Evolutionary conservation across 768 basidiomycete genomes (phyloP), one percentile per base, ranked within the genome.

Genomic region (Trametes coccinea): DNA sequence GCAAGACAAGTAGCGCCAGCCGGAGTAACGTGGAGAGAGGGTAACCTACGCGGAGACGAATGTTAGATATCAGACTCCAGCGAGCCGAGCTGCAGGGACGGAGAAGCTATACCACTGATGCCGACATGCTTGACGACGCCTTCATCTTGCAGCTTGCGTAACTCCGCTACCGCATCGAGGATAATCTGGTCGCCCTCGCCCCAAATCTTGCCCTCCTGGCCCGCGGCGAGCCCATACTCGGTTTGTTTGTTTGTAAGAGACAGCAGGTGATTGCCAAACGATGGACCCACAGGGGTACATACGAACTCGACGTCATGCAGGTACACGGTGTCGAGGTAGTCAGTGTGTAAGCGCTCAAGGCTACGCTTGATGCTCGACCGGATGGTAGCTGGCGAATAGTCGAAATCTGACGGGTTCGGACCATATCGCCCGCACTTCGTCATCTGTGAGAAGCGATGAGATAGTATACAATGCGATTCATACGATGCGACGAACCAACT

Each of bases 381-480:
- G 56, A 95, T 83, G 39, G 80, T 84, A 5, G 70, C 64, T 1
- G 90, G 88, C 2, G 82, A 78, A 73, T 94, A 95, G 73, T 95
- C 90, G 66, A 94, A 94, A 45, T 79, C 76, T 1, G 76, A 74
- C 16, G 68, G 69, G 29, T 68, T 69, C 16, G 70, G 40, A 7
- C 89, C 91, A 69, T 88, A 91, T 39, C 93, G 82, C 27, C 93
- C 93, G 62, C 89, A 90, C 71, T 95, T 95, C 9, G 92, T 92
- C 77, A 93, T 87, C 91, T 93, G 59, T 2, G 50, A 17, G 41
- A 33, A 39, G 50, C 17, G n/a, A 27, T 6, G 52, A 47, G 27
- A 37, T 34, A 13, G 14, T 6, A 58, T 10, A 47, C 4, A 22
- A 34, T 5, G 9, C 17, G 27, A 22, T 14, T 40, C 30, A n/a